Evolutionary conservation across 2,329 filamentous ascomycete genomes (phyloP).

Genomic region (Thermothelomyces thermophilus): DNA sequence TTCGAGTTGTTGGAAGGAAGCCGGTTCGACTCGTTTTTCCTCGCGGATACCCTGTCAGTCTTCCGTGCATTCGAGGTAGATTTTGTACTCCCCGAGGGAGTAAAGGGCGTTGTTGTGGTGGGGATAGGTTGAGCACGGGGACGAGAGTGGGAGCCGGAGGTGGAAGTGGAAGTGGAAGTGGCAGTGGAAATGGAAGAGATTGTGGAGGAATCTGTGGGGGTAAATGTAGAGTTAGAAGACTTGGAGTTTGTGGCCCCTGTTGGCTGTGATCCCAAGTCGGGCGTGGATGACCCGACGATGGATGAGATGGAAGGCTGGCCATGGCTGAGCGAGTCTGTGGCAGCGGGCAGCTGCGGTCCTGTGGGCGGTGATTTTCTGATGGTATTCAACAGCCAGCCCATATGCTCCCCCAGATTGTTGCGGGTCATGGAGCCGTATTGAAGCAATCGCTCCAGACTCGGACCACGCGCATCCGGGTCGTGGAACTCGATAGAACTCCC

Average conservation of each 20-base stretch:
- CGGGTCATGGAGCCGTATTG: conserved; percentile 52
- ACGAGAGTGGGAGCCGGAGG: neutral
- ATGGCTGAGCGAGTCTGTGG: conserved; percentile 20
- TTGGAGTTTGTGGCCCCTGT: neutral
- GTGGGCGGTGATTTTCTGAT: conserved; percentile 34
- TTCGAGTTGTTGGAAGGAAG: conserved; percentile 39
- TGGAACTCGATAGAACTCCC: conserved; percentile 1
- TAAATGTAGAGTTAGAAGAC: neutral
- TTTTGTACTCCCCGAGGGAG: neutral
- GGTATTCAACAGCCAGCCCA: conserved; percentile 51
- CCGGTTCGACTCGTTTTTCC: conserved; percentile 38
- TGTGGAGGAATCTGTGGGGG: neutral
- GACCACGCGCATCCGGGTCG: conserved; percentile 22
- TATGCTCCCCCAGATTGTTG: conserved; percentile 52
- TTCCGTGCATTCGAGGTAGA: neutral
- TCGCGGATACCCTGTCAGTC: conserved; percentile 24
- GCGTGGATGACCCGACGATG: conserved; percentile 1
- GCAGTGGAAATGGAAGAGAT: neutral
- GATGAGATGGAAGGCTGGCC: neutral
- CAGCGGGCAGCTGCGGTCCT: conserved; percentile 34
- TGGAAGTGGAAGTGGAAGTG: neutral
- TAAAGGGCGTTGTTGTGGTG: neutral
- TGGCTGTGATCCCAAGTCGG: conserved; percentile 2
- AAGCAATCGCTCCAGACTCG: conserved; percentile 30
- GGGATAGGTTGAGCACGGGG: neutral